phyloP scores from a whole-genome alignment of 108 stramenopile genomes.

The Stephanodiscus triporus region DNA sequence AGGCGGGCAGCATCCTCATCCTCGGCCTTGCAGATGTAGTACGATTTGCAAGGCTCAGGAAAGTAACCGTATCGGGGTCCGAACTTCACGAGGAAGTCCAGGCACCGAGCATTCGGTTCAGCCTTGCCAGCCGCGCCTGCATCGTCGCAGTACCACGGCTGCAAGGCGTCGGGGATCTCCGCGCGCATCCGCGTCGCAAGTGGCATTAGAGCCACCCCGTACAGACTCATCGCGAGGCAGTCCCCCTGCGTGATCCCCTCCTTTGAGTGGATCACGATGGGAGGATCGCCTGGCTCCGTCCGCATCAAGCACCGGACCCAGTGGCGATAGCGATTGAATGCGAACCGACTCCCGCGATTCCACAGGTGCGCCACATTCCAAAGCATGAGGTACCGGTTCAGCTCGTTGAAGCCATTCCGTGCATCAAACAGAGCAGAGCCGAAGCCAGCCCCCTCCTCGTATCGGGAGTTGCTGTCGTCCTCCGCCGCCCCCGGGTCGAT shows the following conservation, averaged over 20 bases:
- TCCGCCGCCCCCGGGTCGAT: neutral
- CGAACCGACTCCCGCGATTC: slow-evolving; percentile 8
- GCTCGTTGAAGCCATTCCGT: slow-evolving; percentile 14
- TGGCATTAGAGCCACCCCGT: slow-evolving; percentile 32
- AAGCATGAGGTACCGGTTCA: slow-evolving; percentile 7
- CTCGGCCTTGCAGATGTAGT: slow-evolving; percentile 8
- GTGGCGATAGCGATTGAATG: slow-evolving; percentile 17
- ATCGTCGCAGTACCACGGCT: too few species aligned
- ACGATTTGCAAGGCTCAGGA: neutral
- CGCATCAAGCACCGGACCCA: neutral
- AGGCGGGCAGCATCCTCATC: neutral
- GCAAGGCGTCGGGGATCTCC: slow-evolving; percentile 1
- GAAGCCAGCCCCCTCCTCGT: neutral
- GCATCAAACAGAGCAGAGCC: slow-evolving; percentile 13
- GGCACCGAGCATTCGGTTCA: neutral
- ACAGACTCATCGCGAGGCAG: slow-evolving; percentile 37
- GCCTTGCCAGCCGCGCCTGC: slow-evolving; percentile 24
- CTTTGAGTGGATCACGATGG: neutral
- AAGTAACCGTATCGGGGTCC: neutral
- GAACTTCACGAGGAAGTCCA: neutral
- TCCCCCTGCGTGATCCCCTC: slow-evolving; percentile 42
- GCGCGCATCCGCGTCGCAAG: slow-evolving; percentile 4
- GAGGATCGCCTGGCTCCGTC: neutral
- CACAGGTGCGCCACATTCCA: slow-evolving; percentile 9
- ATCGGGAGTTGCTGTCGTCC: neutral